Evolutionary conservation across 768 basidiomycete species (phyloP).

Genomic region (Rhodotorula diobovata): DNA sequence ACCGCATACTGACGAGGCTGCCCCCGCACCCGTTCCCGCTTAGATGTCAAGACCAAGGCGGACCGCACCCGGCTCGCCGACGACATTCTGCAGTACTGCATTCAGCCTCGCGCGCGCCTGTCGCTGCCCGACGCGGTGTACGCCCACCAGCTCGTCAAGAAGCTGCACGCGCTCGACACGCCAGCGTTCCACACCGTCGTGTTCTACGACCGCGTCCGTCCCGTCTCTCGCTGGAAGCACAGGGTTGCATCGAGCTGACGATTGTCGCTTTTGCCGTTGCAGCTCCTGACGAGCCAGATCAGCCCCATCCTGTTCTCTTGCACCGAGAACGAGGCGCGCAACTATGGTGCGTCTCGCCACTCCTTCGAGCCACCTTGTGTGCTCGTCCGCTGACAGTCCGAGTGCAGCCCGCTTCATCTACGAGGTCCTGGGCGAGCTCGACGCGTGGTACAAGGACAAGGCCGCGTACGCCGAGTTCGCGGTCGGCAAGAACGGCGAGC

Average conservation of each 20-base stretch:
- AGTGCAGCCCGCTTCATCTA: conserved; percentile 74
- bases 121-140: conserved; percentile 96
- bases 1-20: no score
- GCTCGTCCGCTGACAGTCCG: background rate
- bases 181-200: conserved; percentile 78
- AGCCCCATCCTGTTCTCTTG: conserved; percentile 82
- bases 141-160: conserved; percentile 82
- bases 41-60: conserved; percentile 4
- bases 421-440: conserved; percentile 70
- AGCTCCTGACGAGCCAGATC: conserved; percentile 81
- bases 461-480: conserved; percentile 52
- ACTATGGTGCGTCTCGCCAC: conserved; percentile 63
- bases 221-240: background rate
- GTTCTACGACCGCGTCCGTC: conserved; percentile 71
- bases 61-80: conserved; percentile 57
- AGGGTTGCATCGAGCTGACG: background rate
- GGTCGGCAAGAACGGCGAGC: conserved; percentile 57
- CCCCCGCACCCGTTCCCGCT: background rate
- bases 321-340: conserved; percentile 91
- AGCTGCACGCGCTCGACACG: conserved; percentile 82
- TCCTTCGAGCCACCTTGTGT: no score
- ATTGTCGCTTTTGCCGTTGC: conserved; percentile 9
- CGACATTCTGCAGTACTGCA: conserved; percentile 73
- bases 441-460: conserved; percentile 75
- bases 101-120: conserved; percentile 84